Percentiles rank a stretch among this genome's conserved stretches.
Conservation (phyloP, 176 grass and related monocot species). For the Urochloa ruziziensis region DNA sequence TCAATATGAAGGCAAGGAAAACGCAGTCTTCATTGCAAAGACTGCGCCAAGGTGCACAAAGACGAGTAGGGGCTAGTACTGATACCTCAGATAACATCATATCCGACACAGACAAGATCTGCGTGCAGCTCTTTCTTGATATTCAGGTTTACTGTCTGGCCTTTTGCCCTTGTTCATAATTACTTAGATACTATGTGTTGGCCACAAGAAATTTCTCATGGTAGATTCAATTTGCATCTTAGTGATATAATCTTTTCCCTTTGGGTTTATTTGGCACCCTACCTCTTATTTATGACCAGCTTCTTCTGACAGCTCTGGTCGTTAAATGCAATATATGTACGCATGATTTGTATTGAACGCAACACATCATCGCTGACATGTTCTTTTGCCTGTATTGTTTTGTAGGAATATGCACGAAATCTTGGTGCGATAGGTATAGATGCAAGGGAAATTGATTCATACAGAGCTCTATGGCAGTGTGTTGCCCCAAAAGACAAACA, state of each 20-base stretch:
- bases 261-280: not conserved
- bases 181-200: not conserved
- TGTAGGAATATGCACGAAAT: conserved; percentile 89
- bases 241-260: not conserved
- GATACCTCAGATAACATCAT: conserved; percentile 83
- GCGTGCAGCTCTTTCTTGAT: conserved; percentile 99
- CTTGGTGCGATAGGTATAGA: conserved; percentile 70
- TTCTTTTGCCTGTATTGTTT: conserved; percentile 10
- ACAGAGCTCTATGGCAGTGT: conserved; percentile 80
- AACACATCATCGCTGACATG: not conserved
- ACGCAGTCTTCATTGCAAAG: conserved; percentile 93
- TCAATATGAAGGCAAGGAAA: conserved; percentile 69
- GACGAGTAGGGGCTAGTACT: conserved; percentile 82
- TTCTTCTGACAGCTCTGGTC: not conserved
- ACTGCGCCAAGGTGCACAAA: conserved; percentile 85
- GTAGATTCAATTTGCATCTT: not conserved
- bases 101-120: conserved; percentile 98
- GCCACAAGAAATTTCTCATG: not conserved
- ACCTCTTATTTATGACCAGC: not conserved
- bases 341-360: not conserved
- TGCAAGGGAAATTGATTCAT: conserved; percentile 65
- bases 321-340: not conserved
- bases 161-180: not conserved
- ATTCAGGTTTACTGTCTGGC: conserved; percentile 61
- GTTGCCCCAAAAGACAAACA: conserved; percentile 97